These are phyloP conservation scores for Tetratostichococcus sp. DNA, from an alignment of 139 green algal genomes.

Conservation along the genomic window DNA sequence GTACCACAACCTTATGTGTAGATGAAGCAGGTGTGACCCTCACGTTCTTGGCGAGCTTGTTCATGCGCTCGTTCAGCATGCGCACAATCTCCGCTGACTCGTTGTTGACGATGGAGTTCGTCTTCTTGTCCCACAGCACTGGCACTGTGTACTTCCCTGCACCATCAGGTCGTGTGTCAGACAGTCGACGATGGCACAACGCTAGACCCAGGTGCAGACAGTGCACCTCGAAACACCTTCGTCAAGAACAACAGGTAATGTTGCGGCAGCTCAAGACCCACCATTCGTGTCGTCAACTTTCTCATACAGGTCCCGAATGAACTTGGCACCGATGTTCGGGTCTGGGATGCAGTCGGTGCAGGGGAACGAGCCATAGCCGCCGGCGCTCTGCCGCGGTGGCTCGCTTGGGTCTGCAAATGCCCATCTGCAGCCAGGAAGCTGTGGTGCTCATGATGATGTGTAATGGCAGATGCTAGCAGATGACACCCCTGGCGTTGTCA, in stretches of 20 bases:
- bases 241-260: not conserved
- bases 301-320: conserved; percentile 83
- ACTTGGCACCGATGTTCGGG: conserved; percentile 60
- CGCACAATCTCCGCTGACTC: conserved; percentile 88
- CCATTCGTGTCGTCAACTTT: conserved; percentile 53
- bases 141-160: conserved; percentile 88
- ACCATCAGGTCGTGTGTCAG: not conserved
- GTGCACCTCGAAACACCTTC: too few relatives aligned
- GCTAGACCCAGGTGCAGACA: too few relatives aligned
- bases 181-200: too few relatives aligned
- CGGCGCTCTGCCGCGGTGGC: not conserved
- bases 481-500: too few relatives aligned
- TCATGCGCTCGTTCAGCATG: conserved; percentile 90
- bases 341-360: conserved; percentile 73
- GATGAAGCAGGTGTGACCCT: not conserved
- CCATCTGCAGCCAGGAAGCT: not conserved
- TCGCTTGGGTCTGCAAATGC: not conserved
- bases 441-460: too few relatives aligned
- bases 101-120: conserved; percentile 93
- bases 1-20: too few relatives aligned
- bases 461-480: too few relatives aligned
- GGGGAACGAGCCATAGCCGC: conserved; percentile 58
- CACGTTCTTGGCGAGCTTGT: conserved; percentile 65
- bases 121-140: conserved; percentile 92
- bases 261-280: conserved; percentile 31